Percentiles rank a stretch among this genome's conserved stretches.
These are phyloP conservation scores for Mycena pura DNA, from an alignment of 768 basidiomycete species.

Conservation along the genomic window DNA sequence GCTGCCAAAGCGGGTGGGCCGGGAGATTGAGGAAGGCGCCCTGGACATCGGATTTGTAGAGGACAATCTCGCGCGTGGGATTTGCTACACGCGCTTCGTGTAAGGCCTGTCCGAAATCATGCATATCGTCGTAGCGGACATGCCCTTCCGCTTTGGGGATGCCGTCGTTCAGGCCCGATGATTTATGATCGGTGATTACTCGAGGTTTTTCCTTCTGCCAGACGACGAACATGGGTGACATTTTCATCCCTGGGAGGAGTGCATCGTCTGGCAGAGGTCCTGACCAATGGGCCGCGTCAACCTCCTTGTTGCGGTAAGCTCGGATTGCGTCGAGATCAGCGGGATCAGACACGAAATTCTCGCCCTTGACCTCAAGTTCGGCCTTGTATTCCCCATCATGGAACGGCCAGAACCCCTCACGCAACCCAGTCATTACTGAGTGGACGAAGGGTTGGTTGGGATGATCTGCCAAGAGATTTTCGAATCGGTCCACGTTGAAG, in stretches of 20 bases:
- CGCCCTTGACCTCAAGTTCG: background rate
- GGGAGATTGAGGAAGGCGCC: conserved; percentile 41
- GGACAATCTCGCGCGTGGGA: conserved; percentile 12
- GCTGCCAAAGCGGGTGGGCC: conserved; percentile 41
- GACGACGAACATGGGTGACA: conserved; percentile 34
- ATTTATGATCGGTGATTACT: conserved; percentile 36
- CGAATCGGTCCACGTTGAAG: conserved; percentile 32
- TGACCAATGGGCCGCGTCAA: conserved; percentile 24
- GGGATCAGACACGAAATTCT: conserved; percentile 21
- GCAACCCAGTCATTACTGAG: conserved; percentile 32
- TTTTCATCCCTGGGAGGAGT: conserved; percentile 35
- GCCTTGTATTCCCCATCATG: conserved; percentile 30
- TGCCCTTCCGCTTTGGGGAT: conserved; percentile 28
- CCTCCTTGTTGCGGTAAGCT: conserved; percentile 28
- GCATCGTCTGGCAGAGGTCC: conserved; percentile 2
- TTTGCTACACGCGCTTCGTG: background rate
- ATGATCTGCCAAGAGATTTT: conserved; percentile 29
- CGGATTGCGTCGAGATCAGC: conserved; percentile 23
- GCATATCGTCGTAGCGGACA: conserved; percentile 34
- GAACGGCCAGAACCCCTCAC: conserved; percentile 42
- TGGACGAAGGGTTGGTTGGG: conserved; percentile 38
- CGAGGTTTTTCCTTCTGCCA: conserved; percentile 35
- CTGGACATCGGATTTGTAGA: conserved; percentile 38
- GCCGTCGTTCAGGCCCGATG: conserved; percentile 28
- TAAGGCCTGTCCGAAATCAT: conserved; percentile 25